Base-by-base conservation (phyloP, 2,329 filamentous ascomycete species). In the Clarireedia sp. region DNA sequence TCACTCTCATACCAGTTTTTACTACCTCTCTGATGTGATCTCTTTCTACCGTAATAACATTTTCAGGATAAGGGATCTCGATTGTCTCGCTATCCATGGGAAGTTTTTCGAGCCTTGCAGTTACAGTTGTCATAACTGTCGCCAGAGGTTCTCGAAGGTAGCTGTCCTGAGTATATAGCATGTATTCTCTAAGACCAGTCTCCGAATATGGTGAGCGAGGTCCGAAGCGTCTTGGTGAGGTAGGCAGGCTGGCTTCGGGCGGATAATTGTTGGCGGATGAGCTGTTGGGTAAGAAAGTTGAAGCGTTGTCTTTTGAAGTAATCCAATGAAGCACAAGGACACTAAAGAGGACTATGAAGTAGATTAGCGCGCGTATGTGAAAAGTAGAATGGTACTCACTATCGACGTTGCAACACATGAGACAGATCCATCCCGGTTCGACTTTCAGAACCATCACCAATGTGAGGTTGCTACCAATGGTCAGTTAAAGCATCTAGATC, bases 341-440 rank as follows among this genome's bases (percentile, higher is more conserved):
- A 14, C 77, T 81, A 67, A 84, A 82, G 29, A 83, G 73, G 16
- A 83, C 79, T 81, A 48, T 9, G 12, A 10, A 10, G 7, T 10
- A 37, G 29, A 41, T 41, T 50, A 14, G 44, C 10, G n/a, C 14
- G 9, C 2, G 8, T 6, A 14, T 16, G 37, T 19, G 19, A 3
- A 38, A 29, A 37, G 26, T 43, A 14, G 26, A 36, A 16, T 17
- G 57, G 29, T 24, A 69, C 74, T 63, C 67, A 82, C 81, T 77
- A 64, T 86, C 82, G 59, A 75, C 74, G 63, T 85, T 85, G 64
- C 82, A 86, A 63, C 80, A 81, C 71, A 83, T 81, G 3, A 86
- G 73, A 60, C 81, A 86, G 2, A 86, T 75, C 81, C 82, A 86
- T 3, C 78, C 82, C 2, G 78, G 81, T 64, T 85, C 82, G 12